phyloP scores from a whole-genome alignment of 805 yeast genomes.

The Lipomyces starkeyi region DNA sequence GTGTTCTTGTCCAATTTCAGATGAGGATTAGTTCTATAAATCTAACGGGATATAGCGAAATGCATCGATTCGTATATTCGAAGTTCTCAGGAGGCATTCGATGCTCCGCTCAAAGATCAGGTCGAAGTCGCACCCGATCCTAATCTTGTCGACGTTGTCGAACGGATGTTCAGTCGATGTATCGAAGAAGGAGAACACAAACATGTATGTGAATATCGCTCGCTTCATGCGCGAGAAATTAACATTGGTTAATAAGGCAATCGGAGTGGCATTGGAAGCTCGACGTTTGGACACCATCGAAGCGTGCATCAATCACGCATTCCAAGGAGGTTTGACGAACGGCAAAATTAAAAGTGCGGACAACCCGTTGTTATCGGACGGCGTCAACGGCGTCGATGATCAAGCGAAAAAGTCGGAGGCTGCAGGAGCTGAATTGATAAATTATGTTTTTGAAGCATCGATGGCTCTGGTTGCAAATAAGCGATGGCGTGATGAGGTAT shows the following conservation, averaged over 20 bases:
- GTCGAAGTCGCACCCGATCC: constrained; percentile 50
- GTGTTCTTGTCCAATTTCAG: constrained; percentile 9
- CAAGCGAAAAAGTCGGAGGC: constrained; percentile 53
- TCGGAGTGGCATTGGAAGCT: constrained; percentile 91
- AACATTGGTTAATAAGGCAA: constrained; percentile 50
- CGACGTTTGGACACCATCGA: constrained; percentile 78
- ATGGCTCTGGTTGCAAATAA: constrained; percentile 70
- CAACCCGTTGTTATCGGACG: constrained; percentile 1
- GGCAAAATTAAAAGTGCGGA: constrained; percentile 15
- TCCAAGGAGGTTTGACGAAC: constrained; percentile 20
- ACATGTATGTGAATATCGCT: constrained; percentile 46
- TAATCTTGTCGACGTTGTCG: constrained; percentile 73
- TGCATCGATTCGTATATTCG: constrained; percentile 84
- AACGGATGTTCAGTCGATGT: constrained; percentile 85
- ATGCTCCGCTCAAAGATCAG: constrained; percentile 36
- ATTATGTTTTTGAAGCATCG: constrained; percentile 72
- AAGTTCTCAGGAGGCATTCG: constrained; percentile 60
- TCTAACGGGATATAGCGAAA: constrained; percentile 53
- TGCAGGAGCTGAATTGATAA: constrained; percentile 59
- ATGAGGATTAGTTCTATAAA: background rate
- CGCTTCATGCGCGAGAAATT: background rate
- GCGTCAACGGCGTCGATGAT: constrained; percentile 35
- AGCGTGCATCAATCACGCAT: constrained; percentile 34
- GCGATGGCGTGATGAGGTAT: constrained; percentile 65
- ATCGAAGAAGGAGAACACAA: constrained; percentile 70